phyloP scores from a whole-genome alignment of 805 yeast genomes.

The Diddensiella transvaalensis region DNA sequence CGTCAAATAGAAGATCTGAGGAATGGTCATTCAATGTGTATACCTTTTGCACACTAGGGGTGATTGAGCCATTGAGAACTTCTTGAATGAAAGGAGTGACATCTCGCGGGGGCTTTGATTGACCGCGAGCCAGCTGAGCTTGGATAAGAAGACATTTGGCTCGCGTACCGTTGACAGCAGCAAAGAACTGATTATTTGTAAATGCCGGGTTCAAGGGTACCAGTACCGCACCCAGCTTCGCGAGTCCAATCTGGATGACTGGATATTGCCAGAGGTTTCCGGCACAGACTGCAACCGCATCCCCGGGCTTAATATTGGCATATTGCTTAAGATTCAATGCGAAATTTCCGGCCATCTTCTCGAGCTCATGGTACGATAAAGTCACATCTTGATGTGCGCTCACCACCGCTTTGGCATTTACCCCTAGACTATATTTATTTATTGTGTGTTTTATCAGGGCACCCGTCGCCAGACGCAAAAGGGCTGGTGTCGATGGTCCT shows the following conservation, averaged over 20 bases:
- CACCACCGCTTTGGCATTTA: constrained; percentile 18
- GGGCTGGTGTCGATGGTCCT: constrained; percentile 18
- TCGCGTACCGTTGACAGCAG: constrained; percentile 25
- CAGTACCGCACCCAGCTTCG: constrained; percentile 28
- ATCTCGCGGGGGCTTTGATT: constrained; percentile 18
- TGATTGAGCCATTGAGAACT: background rate
- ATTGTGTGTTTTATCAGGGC: constrained; percentile 17
- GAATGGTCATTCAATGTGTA: background rate
- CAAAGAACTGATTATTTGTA: constrained; percentile 25
- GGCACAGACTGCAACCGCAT: constrained; percentile 29
- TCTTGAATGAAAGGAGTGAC: constrained; percentile 9
- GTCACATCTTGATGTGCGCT: constrained; percentile 22
- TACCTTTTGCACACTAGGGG: background rate
- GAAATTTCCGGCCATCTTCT: constrained; percentile 16
- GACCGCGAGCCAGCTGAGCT: constrained; percentile 19
- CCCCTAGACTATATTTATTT: constrained; percentile 13
- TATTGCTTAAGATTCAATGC: constrained; percentile 23
- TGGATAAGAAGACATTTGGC: constrained; percentile 26
- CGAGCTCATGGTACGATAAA: constrained; percentile 22
- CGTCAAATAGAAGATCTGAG: background rate
- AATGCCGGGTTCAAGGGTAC: constrained; percentile 33
- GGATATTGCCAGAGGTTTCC: constrained; percentile 32
- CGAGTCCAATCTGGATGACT: constrained; percentile 28
- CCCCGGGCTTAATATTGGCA: constrained; percentile 21
- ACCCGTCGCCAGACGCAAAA: constrained; percentile 17